Evolutionary conservation across 1,139 yeast genomes (phyloP), one percentile per base, ranked within the genome.

Genomic region (Nematodospora anomalae): DNA sequence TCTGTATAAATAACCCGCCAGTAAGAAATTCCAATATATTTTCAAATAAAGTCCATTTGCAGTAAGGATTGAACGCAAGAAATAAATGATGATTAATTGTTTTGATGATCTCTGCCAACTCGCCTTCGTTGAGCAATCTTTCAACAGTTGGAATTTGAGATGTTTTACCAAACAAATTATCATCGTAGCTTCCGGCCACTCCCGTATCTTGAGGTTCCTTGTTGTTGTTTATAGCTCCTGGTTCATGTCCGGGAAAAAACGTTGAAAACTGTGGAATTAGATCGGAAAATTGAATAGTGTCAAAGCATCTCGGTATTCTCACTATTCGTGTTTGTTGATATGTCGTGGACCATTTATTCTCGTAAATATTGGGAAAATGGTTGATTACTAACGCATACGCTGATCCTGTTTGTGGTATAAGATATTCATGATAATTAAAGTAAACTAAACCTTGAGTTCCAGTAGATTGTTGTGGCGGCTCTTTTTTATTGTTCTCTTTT

Each of bases 341-440:
- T 13, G 44, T 46, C 0, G 39, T 32, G 1, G 76, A 62, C n/a
- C 50, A 54, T 3, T 30, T 21, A 26, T 53, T 28, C 46, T 52
- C 58, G 47, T 66, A 58, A 6, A 74, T 64, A 46, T 83, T 82
- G 15, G 89, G 89, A 53, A 80, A 83, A 53, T 82, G 89, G 32
- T 80, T 80, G 7, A 79, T 57, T 20, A 77, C 74, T 5, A 81
- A 47, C 1, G 72, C 55, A 26, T 51, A 18, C 14, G 26, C 18
- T 16, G 20, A 16, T 3, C 27, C 28, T 6, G 16, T 10, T 10
- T 16, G 30, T 63, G 70, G 30, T 60, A 64, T 62, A 9, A 74
- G 49, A 51, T 63, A 79, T 53, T 83, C 89, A 49, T 83, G 87
- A 50, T 80, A 80, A 51, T 83, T 83, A 69, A 80, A 83, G 54